phyloP scores from a whole-genome alignment of 2,329 filamentous ascomycete genomes.

The Colletotrichum caudatum region DNA sequence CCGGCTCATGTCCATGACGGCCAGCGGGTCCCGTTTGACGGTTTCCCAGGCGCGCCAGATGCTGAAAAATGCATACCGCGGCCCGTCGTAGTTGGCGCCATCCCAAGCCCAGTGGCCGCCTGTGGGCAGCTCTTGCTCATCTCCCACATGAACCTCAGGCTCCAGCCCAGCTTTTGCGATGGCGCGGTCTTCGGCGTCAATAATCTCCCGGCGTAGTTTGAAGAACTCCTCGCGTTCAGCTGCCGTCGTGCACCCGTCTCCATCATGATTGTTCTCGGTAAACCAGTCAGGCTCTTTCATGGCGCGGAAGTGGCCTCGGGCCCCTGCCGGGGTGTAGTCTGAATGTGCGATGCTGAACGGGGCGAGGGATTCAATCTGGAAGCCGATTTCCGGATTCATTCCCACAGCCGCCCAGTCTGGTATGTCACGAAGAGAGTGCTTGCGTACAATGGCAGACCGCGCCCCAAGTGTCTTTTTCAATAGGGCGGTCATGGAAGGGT shows the following conservation, averaged over 20 bases:
- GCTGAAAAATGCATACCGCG: slow-evolving; percentile 30
- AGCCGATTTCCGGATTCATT: slow-evolving; percentile 29
- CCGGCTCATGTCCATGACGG: slow-evolving; percentile 31
- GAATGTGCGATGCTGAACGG: slow-evolving; percentile 31
- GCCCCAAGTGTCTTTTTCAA: slow-evolving; percentile 12
- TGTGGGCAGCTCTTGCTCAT: neutral
- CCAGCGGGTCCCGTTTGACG: slow-evolving; percentile 21
- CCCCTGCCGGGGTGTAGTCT: slow-evolving; percentile 30
- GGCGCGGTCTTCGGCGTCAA: neutral
- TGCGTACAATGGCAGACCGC: slow-evolving; percentile 19
- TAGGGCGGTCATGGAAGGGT: slow-evolving; percentile 22
- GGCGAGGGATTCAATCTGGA: slow-evolving; percentile 18
- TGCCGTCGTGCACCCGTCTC: neutral
- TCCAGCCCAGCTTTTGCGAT: neutral
- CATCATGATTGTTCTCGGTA: neutral
- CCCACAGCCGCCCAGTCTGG: slow-evolving; percentile 13
- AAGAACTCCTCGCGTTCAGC: neutral
- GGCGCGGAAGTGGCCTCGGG: slow-evolving; percentile 29
- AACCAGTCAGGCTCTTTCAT: slow-evolving; percentile 8
- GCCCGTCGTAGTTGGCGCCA: slow-evolving; percentile 25
- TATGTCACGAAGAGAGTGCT: slow-evolving; percentile 28
- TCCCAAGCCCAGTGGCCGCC: slow-evolving; percentile 33
- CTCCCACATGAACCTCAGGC: slow-evolving; percentile 7
- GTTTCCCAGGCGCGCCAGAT: slow-evolving; percentile 28
- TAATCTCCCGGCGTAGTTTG: neutral